These are phyloP conservation scores for Tuber aestivum DNA, from an alignment of 495 filamentous ascomycete genomes.

Conservation along the genomic window DNA sequence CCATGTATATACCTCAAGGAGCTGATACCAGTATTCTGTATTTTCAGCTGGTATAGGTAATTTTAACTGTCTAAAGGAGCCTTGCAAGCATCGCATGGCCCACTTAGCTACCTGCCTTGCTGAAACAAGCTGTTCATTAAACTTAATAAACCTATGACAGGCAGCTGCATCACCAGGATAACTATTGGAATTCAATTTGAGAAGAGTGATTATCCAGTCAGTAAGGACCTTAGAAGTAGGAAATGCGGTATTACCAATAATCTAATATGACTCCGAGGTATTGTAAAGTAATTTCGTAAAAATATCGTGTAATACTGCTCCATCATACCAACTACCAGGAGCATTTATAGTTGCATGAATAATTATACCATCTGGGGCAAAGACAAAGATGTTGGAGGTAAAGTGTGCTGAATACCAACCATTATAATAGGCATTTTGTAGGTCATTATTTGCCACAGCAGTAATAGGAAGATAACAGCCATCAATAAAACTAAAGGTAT, in stretches of 20 bases:
- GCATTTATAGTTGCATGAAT: slow-evolving; percentile 11
- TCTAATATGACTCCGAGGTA: background rate
- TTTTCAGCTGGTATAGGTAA: background rate
- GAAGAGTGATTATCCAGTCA: background rate
- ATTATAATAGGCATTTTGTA: background rate
- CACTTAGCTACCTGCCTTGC: background rate
- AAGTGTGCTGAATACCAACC: background rate
- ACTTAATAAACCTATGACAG: background rate
- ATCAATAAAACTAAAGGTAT: background rate
- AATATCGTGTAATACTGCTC: slow-evolving; percentile 1
- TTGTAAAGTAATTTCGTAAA: background rate
- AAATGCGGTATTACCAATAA: slow-evolving; percentile 11
- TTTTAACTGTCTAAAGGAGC: background rate
- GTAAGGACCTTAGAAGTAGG: background rate
- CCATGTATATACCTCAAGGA: background rate
- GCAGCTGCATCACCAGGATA: background rate
- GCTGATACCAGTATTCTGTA: background rate
- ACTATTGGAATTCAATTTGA: background rate
- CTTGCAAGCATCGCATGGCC: background rate
- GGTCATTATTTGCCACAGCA: background rate
- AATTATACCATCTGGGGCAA: slow-evolving; percentile 13
- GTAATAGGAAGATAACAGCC: background rate
- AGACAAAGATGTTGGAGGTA: slow-evolving; percentile 9
- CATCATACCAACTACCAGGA: slow-evolving; percentile 11
- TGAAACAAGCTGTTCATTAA: background rate